Base-by-base conservation (phyloP, 2,329 filamentous ascomycete genomes). In the Colletotrichum musicola region DNA sequence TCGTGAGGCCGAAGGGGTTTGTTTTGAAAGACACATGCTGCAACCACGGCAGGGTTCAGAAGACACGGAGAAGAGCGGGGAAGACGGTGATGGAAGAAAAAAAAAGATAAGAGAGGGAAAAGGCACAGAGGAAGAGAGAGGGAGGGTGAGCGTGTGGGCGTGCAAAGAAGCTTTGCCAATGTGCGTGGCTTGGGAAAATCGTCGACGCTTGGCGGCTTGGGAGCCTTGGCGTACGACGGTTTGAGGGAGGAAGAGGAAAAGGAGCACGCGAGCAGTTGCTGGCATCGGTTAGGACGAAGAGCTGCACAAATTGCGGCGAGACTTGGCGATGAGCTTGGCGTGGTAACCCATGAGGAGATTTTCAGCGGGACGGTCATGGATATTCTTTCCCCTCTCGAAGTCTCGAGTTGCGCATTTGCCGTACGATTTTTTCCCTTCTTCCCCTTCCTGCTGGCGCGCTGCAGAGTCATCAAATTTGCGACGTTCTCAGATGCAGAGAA, bases 151-250 rank as follows among this genome's bases (percentile, higher is more conserved):
- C 13, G 9, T n/a, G 38, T 18, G 55, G 18, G 60, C 20, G 63
- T 66, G 54, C 56, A 69, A 69, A 69, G 64, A 69, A 69, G 67
- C 67, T 69, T 69, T 68, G 67, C 63, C 67, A 69, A 62, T 69
- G 51, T 62, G 56, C 51, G 67, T 68, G 67, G 63, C 56, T 49
- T 58, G 42, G 44, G 55, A 51, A 60, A 61, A 56, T 66, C 51
- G 42, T 14, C 6, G 40, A 20, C 55, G 42, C 65, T 64, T 65
- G 55, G 65, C 67, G 44, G 30, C 66, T 69, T 67, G 62, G 66
- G 61, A 35, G 30, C 22, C 38, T 38, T 38, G 44, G 30, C 18
- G 46, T 14, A 20, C n/a, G 27, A 50, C 30, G 30, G 30, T 35
- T 10, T 35, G 56, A 16, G 27, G 25, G 57, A 62, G 38, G 35